Conservation (phyloP, 2,329 filamentous ascomycete genomes). For the Pseudogymnoascus sp. region DNA sequence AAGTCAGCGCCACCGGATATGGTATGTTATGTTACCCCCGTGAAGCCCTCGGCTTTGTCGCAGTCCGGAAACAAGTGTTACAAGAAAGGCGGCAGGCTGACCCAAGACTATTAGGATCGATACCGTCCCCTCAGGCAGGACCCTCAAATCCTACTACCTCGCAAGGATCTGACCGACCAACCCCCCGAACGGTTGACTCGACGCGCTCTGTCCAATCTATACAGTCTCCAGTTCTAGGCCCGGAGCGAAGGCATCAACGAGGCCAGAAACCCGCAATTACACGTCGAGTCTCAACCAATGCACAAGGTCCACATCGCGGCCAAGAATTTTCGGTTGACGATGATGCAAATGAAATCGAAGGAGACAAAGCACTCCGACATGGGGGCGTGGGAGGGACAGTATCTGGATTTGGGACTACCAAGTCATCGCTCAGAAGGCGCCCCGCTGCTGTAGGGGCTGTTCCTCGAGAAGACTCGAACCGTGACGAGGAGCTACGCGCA, state of each 20-base stretch:
- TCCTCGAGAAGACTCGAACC: constrained; percentile 41
- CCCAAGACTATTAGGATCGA: constrained; percentile 8
- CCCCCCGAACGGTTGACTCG: constrained; percentile 24
- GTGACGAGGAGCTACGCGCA: constrained; percentile 37
- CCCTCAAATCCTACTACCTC: neutral
- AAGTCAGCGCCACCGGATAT: constrained; percentile 39
- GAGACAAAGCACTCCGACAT: constrained; percentile 49
- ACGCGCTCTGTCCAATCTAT: constrained; percentile 23
- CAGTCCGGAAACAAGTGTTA: neutral
- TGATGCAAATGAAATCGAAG: constrained; percentile 71
- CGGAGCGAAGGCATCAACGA: constrained; percentile 28
- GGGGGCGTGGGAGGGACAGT: constrained; percentile 23
- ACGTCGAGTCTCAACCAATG: constrained; percentile 67
- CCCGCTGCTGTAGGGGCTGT: constrained; percentile 39
- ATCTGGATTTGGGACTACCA: constrained; percentile 26
- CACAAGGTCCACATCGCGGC: constrained; percentile 66
- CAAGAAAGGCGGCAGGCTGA: neutral
- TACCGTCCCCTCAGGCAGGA: neutral
- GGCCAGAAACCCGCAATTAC: constrained; percentile 60
- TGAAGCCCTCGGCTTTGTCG: neutral
- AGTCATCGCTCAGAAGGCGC: constrained; percentile 41
- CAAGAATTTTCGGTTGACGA: constrained; percentile 90
- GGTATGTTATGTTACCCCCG: constrained; percentile 37
- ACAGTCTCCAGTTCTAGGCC: constrained; percentile 27
- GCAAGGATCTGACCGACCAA: constrained; percentile 21